Evolutionary conservation across 208 protist genomes (phyloP).

Genomic region (Acanthamoeba healyi): DNA sequence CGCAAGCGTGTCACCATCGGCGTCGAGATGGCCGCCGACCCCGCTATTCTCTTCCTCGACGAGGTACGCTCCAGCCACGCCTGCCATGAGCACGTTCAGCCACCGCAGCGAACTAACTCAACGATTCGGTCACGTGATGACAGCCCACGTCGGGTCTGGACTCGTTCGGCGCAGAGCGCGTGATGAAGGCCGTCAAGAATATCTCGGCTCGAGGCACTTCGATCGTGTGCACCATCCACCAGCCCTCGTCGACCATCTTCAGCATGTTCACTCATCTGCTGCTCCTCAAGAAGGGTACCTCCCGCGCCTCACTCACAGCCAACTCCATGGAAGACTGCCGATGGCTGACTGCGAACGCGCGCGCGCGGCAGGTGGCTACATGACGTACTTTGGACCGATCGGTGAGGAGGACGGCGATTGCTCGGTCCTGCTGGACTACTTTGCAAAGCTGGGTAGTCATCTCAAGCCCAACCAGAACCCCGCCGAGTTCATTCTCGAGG

Average conservation of each 20-base stretch:
- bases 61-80: conserved; percentile 77
- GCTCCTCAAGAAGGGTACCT: conserved; percentile 68
- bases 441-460: conserved; percentile 40
- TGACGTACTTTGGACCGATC: conserved; percentile 60
- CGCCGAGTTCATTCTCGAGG: conserved; percentile 68
- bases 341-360: no score
- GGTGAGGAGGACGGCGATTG: conserved; percentile 38
- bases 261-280: conserved; percentile 74
- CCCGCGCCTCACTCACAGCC: neutral
- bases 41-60: conserved; percentile 83
- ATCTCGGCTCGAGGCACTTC: conserved; percentile 29
- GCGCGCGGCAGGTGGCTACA: conserved; percentile 13
- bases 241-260: conserved; percentile 61
- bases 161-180: conserved; percentile 61
- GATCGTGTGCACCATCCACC: conserved; percentile 75
- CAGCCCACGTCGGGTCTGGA: conserved; percentile 73
- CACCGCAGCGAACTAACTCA: no score
- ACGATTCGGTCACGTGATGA: no score
- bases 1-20: conserved; percentile 84
- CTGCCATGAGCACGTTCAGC: no score
- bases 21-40: conserved; percentile 84
- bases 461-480: conserved; percentile 61
- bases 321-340: no score
- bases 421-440: conserved; percentile 59
- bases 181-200: conserved; percentile 74